A percentile compares a stretch with the other conserved stretches of the same genome.
Evolutionary conservation across 192 early-diverging fungal genomes (phyloP).

Genomic region (Coemansia biformis): DNA sequence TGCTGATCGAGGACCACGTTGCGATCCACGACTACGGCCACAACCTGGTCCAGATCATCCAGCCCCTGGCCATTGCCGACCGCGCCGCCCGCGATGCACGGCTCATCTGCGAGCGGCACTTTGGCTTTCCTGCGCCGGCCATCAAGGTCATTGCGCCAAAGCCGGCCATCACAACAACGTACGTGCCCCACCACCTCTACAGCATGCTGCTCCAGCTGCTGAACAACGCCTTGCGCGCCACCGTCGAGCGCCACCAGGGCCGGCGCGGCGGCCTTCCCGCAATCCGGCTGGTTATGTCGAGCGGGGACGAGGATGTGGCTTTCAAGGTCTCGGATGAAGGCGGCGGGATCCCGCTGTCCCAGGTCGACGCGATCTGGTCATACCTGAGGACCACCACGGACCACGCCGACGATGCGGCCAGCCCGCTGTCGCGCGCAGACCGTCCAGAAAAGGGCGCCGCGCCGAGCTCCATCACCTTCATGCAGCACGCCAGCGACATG

Average conservation of each 20-base stretch:
- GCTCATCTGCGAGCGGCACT: constrained; percentile 44
- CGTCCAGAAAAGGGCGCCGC: constrained; percentile 17
- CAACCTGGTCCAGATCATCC: constrained; percentile 56
- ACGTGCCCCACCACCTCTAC: constrained; percentile 56
- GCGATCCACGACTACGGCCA: constrained; percentile 52
- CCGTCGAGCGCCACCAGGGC: constrained; percentile 46
- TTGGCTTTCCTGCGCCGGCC: constrained; percentile 45
- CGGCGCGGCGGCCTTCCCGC: constrained; percentile 32
- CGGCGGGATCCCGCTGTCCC: constrained; percentile 57
- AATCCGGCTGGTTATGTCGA: constrained; percentile 52
- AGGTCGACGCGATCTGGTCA: constrained; percentile 56
- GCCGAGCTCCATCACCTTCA: constrained; percentile 27
- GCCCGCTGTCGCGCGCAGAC: constrained; percentile 1
- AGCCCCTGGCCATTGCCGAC: constrained; percentile 52
- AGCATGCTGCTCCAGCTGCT: constrained; percentile 58
- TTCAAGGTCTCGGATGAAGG: constrained; percentile 63
- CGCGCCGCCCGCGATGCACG: constrained; percentile 51
- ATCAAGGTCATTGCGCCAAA: constrained; percentile 48
- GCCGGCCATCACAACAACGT: constrained; percentile 51
- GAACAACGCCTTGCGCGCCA: constrained; percentile 56
- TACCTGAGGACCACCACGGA: constrained; percentile 44
- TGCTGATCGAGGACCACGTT: constrained; percentile 58
- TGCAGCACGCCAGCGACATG: constrained; percentile 29
- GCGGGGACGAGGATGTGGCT: constrained; percentile 59
- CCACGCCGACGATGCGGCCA: background rate